These are phyloP conservation scores for Diaporthe capsici DNA, from an alignment of 2,329 filamentous ascomycete species.

Conservation along the genomic window DNA sequence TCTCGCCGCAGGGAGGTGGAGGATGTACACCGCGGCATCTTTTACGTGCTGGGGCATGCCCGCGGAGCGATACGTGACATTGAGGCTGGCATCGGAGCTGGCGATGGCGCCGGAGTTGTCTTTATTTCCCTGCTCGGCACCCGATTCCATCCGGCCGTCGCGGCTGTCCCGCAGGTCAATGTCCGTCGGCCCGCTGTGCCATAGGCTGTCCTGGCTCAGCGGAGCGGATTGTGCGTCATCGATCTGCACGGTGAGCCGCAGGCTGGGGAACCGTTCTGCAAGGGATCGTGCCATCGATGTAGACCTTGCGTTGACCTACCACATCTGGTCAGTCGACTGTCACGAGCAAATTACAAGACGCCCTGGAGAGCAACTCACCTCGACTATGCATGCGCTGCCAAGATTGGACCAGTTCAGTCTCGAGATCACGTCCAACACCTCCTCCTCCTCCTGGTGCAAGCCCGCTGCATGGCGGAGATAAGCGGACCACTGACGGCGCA, in stretches of 20 bases:
- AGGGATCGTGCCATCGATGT: constrained; percentile 11
- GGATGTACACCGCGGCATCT: constrained; percentile 47
- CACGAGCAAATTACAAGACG: no score
- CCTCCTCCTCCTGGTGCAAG: constrained; percentile 42
- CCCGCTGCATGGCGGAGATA: constrained; percentile 45
- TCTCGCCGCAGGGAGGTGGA: constrained; percentile 43
- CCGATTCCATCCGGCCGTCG: background rate
- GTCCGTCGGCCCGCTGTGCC: constrained; percentile 34
- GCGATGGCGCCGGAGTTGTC: background rate
- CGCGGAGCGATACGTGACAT: background rate
- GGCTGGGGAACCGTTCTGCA: background rate
- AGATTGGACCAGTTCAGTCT: constrained; percentile 48
- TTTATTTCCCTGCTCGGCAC: background rate
- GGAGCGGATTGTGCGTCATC: constrained; percentile 25
- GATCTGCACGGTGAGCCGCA: constrained; percentile 44
- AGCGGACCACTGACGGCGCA: constrained; percentile 51
- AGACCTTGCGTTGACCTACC: constrained; percentile 15
- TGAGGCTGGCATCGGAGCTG: background rate
- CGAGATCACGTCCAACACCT: constrained; percentile 45
- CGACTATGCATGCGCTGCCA: background rate
- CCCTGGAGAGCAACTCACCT: background rate
- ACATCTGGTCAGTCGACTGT: background rate
- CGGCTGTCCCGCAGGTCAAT: background rate
- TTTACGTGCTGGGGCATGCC: background rate
- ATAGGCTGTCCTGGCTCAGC: constrained; percentile 5